Evolutionary conservation across 2,329 filamentous ascomycete species (phyloP), one percentile per base, ranked within the genome.

Genomic region (Cercospora sp.): DNA sequence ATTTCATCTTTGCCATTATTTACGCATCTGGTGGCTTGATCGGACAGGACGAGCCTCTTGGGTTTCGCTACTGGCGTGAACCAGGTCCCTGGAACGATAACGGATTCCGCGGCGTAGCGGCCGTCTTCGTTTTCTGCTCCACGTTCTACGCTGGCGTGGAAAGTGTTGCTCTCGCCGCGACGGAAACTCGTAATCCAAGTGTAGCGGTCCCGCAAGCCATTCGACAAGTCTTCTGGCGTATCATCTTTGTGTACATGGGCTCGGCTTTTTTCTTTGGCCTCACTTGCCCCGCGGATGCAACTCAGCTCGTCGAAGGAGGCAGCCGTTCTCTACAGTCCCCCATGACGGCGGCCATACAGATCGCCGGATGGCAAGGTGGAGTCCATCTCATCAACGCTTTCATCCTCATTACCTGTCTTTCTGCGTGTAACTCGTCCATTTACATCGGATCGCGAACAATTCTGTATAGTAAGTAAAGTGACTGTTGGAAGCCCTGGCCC

Each of bases 381-480:
- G 89, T 91, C 0, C 88, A 94, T 75, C 84, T 94, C 1, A 90
- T 94, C 81, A 94, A 94, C 72, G 90, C 88, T 45, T 90, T 92
- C 74, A 91, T 92, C 73, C 85, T 94, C 61, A 81, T 92, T 8
- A 91, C 91, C 12, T 91, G 91, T 65, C 67, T 75, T 3, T 67
- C 86, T 0, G 90, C 90, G 18, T 86, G 90, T 72, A 94, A 94
- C 79, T 89, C 87, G 63, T 91, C 89, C 8, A 90, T 94, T 69
- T 94, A 93, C 77, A 91, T 94, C 72, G 88, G 88, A 55, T 91
- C 89, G 3, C 87, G 91, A 23, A 93, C 91, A 0, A 80, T 94
- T 1, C 80, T 93, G 0, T 93, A 88, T 80, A 91, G n/a, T n/a
- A n/a, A n/a, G n/a, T n/a, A n/a, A n/a, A n/a, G n/a, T n/a, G n/a